Evolutionary conservation across 306 rosid species (phyloP).

Genomic region (Vigna angularis): DNA sequence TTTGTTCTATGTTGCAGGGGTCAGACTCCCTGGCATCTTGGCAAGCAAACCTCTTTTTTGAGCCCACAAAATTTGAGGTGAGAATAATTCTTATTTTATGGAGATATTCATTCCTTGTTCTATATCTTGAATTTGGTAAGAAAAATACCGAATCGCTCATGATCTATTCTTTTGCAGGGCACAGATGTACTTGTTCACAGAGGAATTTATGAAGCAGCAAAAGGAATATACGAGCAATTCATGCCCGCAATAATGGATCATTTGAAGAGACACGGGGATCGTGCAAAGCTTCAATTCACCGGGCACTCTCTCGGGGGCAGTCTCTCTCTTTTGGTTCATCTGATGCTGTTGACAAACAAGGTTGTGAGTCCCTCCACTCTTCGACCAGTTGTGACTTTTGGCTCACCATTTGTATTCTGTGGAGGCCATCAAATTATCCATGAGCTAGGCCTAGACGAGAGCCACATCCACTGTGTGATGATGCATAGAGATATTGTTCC

Average conservation of each 20-base stretch:
- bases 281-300: conserved; percentile 82
- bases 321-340: conserved; percentile 85
- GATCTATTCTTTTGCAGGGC: conserved; percentile 52
- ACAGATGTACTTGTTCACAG: conserved; percentile 84
- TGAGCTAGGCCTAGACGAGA: conserved; percentile 72
- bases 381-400: conserved; percentile 84
- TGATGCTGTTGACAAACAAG: conserved; percentile 76
- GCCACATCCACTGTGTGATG: conserved; percentile 70
- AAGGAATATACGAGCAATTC: conserved; percentile 86
- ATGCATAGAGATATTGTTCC: conserved; percentile 99
- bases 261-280: conserved; percentile 65
- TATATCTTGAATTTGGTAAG: background rate
- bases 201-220: conserved; percentile 97
- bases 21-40: conserved; percentile 92
- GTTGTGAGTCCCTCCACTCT: conserved; percentile 69
- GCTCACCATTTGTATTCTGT: conserved; percentile 94
- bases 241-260: conserved; percentile 85
- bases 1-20: conserved; percentile 65
- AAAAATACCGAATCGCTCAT: conserved; percentile 27
- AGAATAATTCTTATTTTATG: conserved; percentile 12
- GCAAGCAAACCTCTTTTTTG: conserved; percentile 96
- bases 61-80: conserved; percentile 95
- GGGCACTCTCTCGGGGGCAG: conserved; percentile 99
- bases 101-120: background rate
- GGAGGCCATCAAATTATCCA: conserved; percentile 74